Evolutionary conservation across 2,329 filamentous ascomycete genomes (phyloP).

Genomic region (Waltergamsia citrina): DNA sequence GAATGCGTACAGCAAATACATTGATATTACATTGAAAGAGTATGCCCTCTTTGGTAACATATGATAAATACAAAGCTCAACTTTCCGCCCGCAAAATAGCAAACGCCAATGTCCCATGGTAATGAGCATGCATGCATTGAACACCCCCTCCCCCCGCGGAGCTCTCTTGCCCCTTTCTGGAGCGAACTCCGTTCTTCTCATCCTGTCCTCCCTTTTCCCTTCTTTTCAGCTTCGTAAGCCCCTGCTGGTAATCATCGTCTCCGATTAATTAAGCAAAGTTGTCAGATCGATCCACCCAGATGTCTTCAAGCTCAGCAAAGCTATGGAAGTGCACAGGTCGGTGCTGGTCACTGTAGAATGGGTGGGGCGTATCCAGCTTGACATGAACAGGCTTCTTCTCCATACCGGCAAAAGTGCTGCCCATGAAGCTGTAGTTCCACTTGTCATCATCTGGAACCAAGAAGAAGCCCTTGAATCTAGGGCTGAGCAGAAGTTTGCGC

Average conservation of each 20-base stretch:
- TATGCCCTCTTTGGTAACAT: too few relatives aligned
- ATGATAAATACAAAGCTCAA: background rate
- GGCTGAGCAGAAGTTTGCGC: slow-evolving; percentile 84
- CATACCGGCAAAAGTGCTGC: slow-evolving; percentile 73
- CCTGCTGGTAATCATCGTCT: background rate
- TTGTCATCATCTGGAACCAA: slow-evolving; percentile 79
- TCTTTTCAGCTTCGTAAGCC: background rate
- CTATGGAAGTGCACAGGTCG: slow-evolving; percentile 93
- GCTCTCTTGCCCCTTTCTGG: too few relatives aligned
- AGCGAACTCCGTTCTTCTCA: background rate
- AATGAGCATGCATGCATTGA: background rate
- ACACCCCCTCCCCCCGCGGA: too few relatives aligned
- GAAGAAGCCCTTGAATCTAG: slow-evolving; percentile 94
- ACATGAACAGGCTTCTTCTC: slow-evolving; percentile 90
- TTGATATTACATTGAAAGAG: too few relatives aligned
- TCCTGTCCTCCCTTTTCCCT: background rate
- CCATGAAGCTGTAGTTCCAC: slow-evolving; percentile 99
- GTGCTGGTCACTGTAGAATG: slow-evolving; percentile 90
- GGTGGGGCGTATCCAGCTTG: slow-evolving; percentile 81
- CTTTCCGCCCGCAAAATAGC: background rate
- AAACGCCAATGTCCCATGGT: background rate
- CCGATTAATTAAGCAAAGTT: slow-evolving; percentile 70
- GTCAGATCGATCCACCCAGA: slow-evolving; percentile 87
- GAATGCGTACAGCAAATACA: too few relatives aligned
- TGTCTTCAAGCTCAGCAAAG: slow-evolving; percentile 94